A percentile compares a stretch with the other conserved stretches of the same genome.
Evolutionary conservation across 371 early-diverging fungal genomes (phyloP).

Genomic region (Smittium mucronatum): DNA sequence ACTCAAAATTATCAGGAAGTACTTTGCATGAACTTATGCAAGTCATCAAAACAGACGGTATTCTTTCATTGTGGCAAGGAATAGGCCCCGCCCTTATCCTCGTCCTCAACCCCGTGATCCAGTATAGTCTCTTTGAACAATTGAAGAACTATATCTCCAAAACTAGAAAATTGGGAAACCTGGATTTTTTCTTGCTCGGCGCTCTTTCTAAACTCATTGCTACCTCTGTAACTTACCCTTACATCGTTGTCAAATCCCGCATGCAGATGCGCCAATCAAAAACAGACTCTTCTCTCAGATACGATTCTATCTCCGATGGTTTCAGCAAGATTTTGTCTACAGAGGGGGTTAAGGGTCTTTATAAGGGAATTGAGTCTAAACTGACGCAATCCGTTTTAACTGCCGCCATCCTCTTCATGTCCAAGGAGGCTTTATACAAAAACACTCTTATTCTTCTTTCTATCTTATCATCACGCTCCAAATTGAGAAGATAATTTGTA

Average conservation of each 20-base stretch:
- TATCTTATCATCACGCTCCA: slow-evolving; percentile 27
- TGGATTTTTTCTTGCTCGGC: slow-evolving; percentile 90
- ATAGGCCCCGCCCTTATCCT: slow-evolving; percentile 83
- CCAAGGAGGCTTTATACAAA: slow-evolving; percentile 69
- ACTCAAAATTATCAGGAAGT: slow-evolving; percentile 17
- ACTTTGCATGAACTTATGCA: slow-evolving; percentile 31
- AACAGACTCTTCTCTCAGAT: slow-evolving; percentile 55
- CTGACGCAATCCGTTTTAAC: slow-evolving; percentile 80
- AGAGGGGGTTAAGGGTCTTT: slow-evolving; percentile 70
- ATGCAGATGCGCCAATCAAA: slow-evolving; percentile 83
- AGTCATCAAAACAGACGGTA: slow-evolving; percentile 77
- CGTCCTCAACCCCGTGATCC: slow-evolving; percentile 95
- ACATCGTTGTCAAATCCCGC: slow-evolving; percentile 91
- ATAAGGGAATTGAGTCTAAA: slow-evolving; percentile 89
- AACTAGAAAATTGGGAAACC: slow-evolving; percentile 41
- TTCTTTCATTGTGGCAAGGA: slow-evolving; percentile 76
- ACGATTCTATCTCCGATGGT: slow-evolving; percentile 71
- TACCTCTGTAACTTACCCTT: slow-evolving; percentile 91
- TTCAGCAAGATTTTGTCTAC: slow-evolving; percentile 73
- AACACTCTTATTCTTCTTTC: slow-evolving; percentile 55
- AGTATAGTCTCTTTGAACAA: slow-evolving; percentile 93
- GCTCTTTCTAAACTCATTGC: slow-evolving; percentile 88
- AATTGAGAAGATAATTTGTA: too few species aligned
- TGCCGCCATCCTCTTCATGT: slow-evolving; percentile 85
- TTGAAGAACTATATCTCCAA: slow-evolving; percentile 50